Evolutionary conservation across 2,329 filamentous ascomycete genomes (phyloP).

Genomic region (Ilyonectria mors-panacis): DNA sequence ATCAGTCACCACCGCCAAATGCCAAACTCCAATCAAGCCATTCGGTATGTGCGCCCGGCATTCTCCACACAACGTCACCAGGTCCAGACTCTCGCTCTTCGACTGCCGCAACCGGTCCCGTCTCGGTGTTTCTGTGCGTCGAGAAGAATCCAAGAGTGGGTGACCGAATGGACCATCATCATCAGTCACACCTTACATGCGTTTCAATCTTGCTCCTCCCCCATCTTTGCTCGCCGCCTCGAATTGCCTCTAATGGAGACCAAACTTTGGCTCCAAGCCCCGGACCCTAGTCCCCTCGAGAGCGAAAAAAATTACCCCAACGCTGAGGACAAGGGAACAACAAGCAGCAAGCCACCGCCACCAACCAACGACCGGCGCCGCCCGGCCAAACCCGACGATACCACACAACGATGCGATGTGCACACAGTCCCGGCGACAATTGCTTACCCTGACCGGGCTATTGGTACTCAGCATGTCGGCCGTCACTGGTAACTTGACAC

Average conservation of each 20-base stretch:
- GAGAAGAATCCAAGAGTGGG: conserved; percentile 18
- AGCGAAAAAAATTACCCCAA: neutral
- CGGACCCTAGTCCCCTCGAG: neutral
- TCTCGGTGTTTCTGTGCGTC: no score
- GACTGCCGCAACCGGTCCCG: conserved; percentile 9
- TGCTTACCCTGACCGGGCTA: conserved; percentile 23
- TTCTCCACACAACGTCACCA: conserved; percentile 25
- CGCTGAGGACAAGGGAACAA: neutral
- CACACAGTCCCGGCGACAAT: conserved; percentile 8
- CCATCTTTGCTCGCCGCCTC: neutral
- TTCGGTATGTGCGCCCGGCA: conserved; percentile 31
- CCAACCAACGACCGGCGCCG: conserved; percentile 3
- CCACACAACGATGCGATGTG: conserved; percentile 1
- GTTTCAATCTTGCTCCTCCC: neutral
- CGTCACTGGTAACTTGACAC: conserved; percentile 11
- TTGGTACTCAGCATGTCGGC: conserved; percentile 21
- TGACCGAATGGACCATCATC: conserved; percentile 12
- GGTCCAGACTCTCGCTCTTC: conserved; percentile 7
- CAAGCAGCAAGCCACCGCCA: conserved; percentile 10
- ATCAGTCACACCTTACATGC: conserved; percentile 12
- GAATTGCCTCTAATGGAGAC: neutral
- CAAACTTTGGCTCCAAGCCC: neutral
- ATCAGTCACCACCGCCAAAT: conserved; percentile 23
- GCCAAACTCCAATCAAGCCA: conserved; percentile 24
- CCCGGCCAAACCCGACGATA: conserved; percentile 28